Evolutionary conservation across 2,329 filamentous ascomycete genomes (phyloP), one percentile per base, ranked within the genome.

Genomic region (Blastomyces parvus): DNA sequence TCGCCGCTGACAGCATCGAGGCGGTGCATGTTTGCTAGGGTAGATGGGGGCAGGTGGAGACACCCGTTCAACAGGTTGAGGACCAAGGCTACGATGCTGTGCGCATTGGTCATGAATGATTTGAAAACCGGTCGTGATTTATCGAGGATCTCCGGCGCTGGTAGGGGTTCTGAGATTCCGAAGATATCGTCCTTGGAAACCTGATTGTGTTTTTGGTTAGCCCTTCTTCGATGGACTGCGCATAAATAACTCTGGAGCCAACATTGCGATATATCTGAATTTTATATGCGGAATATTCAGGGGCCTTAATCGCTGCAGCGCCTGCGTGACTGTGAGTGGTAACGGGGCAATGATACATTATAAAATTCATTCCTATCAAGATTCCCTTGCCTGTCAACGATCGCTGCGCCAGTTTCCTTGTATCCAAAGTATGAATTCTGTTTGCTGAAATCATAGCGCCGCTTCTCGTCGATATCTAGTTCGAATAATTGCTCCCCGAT

Each of bases 391-490:
- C 71, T 71, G 66, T 84, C 82, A 13, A 82, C 73, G 0, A 80
- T 70, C 3, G 75, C 75, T 19, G 74, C 76, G 3, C 82, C 82
- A 55, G 76, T 77, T 0, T 76, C 77, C 67, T 82, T 82, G 60
- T 83, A 83, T 4, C 82, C 83, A 65, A 81, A 83, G 63, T 84
- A 84, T 1, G 77, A 81, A 13, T 78, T 78, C 62, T 81, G 71
- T 2, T 69, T 73, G 61, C 77, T 79, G 50, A 84, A 79, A 66
- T 85, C 82, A 67, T 83, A 86, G 62, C 79, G 77, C n/a, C 74
- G 67, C 68, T 84, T 83, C 67, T 85, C 83, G 11, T 79, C 73
- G 0, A 80, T 65, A 0, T 76, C 75, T 0, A 85, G 69, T 3
- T 79, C 74, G 67, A 82, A 84, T 14, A 84, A 74, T 3, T 69